Conservation (phyloP, 2,329 filamentous ascomycete genomes). For the Monosporascus sp. region DNA sequence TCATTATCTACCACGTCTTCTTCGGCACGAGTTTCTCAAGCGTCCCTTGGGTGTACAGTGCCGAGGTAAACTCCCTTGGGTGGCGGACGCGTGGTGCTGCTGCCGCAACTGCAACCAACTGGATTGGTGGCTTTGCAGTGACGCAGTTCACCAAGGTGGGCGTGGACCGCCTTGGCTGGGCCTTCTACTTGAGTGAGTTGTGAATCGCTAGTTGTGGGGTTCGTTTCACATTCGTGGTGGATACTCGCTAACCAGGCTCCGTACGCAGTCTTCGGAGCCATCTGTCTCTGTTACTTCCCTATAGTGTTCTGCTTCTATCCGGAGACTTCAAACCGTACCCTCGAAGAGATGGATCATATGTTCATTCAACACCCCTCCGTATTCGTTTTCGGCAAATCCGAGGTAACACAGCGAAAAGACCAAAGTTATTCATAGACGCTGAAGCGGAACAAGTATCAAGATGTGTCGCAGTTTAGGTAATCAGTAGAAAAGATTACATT, state of each 20-base stretch:
- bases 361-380: constrained; percentile 18
- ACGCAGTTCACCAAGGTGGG: constrained; percentile 41
- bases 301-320: constrained; percentile 42
- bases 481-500: no score
- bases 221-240: background rate
- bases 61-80: constrained; percentile 37
- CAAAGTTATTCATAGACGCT: constrained; percentile 12
- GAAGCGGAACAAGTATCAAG: constrained; percentile 13
- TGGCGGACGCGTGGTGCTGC: constrained; percentile 38
- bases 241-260: background rate
- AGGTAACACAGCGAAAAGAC: constrained; percentile 17
- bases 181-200: constrained; percentile 36
- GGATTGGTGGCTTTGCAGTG: constrained; percentile 38
- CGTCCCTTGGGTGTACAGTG: constrained; percentile 37
- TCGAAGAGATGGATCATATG: constrained; percentile 44
- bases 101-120: constrained; percentile 40
- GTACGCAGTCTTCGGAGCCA: constrained; percentile 21
- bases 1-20: constrained; percentile 38
- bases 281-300: constrained; percentile 26
- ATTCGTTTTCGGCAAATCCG: constrained; percentile 13
- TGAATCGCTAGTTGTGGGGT: background rate
- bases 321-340: constrained; percentile 39
- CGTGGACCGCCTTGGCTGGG: constrained; percentile 35
- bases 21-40: constrained; percentile 28
- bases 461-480: no score